Base-by-base conservation (phyloP, 2,329 filamentous ascomycete genomes). In the Fusarium camptoceras region DNA sequence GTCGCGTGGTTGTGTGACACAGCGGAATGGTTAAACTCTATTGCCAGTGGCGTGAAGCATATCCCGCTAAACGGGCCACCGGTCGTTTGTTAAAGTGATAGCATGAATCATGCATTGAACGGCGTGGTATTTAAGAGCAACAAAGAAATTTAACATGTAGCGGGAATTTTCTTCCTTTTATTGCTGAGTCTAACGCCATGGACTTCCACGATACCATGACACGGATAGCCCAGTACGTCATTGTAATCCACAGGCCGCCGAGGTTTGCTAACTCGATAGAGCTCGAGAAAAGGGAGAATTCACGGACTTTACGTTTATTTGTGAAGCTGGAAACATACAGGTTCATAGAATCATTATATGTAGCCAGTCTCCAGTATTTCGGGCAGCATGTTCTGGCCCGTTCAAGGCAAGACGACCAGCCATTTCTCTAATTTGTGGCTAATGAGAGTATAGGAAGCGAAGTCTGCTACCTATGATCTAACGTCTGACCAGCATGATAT, bases 321-420 rank as follows among this genome's bases (percentile, higher is more conserved):
- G 63, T 3, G 5, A 66, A 0, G 42, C 25, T 1, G 11, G 18
- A 11, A 18, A 39, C 7, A 60, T 66, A 2, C 12, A 30, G 1
- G 63, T 54, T 6, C 61, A 66, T 16, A 66, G 43, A 10, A 37
- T 66, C 3, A 49, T 66, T 5, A 39, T 66, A 9, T 66, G 63
- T 3, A 54, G 54, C 20, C 63, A 66, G 3, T 66, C 63, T 3
- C 34, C 61, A 1, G 61, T 66, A 2, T 66, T 66, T 8, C 63
- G 54, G 1, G 63, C 63, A 24, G 63, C 61, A 16, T 65, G 62
- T 4, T 8, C 28, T 4, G 54, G 63, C 2, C 47, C 43, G 0
- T 71, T 71, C 14, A 67, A 63, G 54, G 55, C 42, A 24, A n/a
- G 8, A 5, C 24, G 3, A 1, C 15, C 12, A 15, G 2, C 1